Evolutionary conservation across 257 asterid species (phyloP), one percentile per base, ranked within the genome.

Genomic region (Solanum pinnatisectum): DNA sequence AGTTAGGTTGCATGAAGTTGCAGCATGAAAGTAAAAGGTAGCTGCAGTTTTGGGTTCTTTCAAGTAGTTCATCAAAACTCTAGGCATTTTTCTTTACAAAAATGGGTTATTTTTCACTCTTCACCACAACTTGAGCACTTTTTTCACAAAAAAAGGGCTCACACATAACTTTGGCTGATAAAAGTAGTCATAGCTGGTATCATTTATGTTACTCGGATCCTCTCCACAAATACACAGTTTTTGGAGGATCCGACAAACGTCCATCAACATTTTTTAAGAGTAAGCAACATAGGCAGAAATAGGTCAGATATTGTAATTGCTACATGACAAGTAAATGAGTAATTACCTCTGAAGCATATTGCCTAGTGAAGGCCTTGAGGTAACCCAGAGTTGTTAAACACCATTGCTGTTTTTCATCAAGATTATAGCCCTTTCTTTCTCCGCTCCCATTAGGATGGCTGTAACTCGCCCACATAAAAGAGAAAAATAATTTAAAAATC

Each of bases 331-430:
- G 42, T 56, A 18, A 56, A 56, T 56, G 65, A 56, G 0, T 30
- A 88, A 92, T 92, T 90, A 97, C 99, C 93, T 96, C 99, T 10
- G 98, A 94, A 87, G 99, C 98, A 91, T 93, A 97, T 88, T 94
- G 99, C 86, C 98, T 95, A 4, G 99, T 91, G 88, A 97, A 92
- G 86, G 99, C 97, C 94, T 94, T 97, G 91, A 96, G 95, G 84
- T 97, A 95, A 83, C 98, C 98, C 88, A 97, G 93, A 84, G 98
- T 97, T 87, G 99, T 87, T 89, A 94, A 91, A 88, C 99, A 97
- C 99, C 99, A 97, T 79, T 97, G 99, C 86, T 95, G 96, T 92
- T 89, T 94, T 91, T 96, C 99, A 65, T 94, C 96, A 77, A 97
- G 90, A 90, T 91, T 92, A 89, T 93, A 94, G 87, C 89, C 95